Evolutionary conservation across 192 early-diverging fungal genomes (phyloP).

Genomic region (Backusella mclennaniae): DNA sequence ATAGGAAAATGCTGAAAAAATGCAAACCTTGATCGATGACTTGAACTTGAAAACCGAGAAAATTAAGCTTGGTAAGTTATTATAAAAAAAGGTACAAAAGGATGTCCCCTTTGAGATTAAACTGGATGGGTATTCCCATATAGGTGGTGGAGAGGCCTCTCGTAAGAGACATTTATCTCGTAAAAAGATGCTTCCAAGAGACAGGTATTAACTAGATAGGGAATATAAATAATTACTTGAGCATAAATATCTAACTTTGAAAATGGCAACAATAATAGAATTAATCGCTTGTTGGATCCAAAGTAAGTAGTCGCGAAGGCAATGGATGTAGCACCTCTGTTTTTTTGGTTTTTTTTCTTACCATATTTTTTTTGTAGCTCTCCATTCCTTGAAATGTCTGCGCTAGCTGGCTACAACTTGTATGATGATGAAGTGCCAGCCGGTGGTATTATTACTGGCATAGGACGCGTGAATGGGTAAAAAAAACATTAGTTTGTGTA

Average conservation of each 20-base stretch:
- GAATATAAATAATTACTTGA: conserved; percentile 1
- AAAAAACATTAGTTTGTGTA: background rate
- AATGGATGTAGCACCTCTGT: background rate
- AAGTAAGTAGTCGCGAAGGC: conserved; percentile 42
- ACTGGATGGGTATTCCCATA: background rate
- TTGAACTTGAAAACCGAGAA: conserved; percentile 61
- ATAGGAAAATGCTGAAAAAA: conserved; percentile 75
- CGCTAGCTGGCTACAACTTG: conserved; percentile 86
- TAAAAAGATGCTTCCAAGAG: conserved; percentile 89
- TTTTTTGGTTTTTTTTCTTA: background rate
- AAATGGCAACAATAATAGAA: conserved; percentile 34
- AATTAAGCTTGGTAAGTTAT: conserved; percentile 72
- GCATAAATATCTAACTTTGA: background rate
- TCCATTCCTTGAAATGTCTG: conserved; percentile 93
- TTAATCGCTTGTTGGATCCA: conserved; percentile 75
- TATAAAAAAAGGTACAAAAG: background rate
- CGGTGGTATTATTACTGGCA: conserved; percentile 94
- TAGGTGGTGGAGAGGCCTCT: conserved; percentile 83
- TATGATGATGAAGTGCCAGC: conserved; percentile 86
- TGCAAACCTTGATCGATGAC: conserved; percentile 65
- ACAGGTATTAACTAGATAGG: conserved; percentile 53
- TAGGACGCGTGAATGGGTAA: conserved; percentile 88
- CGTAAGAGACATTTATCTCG: conserved; percentile 80
- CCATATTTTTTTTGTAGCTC: conserved; percentile 52
- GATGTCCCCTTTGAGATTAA: background rate